phyloP scores from a whole-genome alignment of 306 rosid species.

The Senna tora region DNA sequence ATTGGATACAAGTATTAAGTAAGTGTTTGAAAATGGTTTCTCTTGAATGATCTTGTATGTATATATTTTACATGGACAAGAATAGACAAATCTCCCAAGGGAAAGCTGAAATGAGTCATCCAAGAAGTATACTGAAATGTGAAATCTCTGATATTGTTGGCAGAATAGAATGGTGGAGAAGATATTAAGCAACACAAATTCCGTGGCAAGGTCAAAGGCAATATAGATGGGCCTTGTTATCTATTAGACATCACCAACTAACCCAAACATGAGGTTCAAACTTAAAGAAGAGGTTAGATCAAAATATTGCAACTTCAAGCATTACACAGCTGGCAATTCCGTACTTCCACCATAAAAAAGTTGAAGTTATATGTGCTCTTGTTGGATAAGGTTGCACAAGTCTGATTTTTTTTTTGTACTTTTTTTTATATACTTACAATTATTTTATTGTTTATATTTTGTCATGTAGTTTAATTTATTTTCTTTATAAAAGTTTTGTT shows the following conservation, averaged over 20 bases:
- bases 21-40: neutral
- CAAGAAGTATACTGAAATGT: constrained; percentile 17
- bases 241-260: constrained; percentile 1
- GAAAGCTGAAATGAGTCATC: neutral
- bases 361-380: too few species aligned
- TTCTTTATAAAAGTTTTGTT: too few species aligned
- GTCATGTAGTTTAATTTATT: too few species aligned
- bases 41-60: too few species aligned
- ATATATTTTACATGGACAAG: constrained; percentile 2
- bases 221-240: neutral
- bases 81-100: constrained; percentile 11
- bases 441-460: too few species aligned
- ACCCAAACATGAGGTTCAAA: constrained; percentile 13
- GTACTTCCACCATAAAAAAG: constrained; percentile 10
- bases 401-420: too few species aligned
- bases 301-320: constrained; percentile 12
- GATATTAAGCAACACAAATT: constrained; percentile 2
- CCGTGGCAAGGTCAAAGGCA: neutral
- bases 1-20: too few species aligned
- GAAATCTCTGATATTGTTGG: neutral
- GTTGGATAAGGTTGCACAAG: too few species aligned
- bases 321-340: neutral
- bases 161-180: neutral
- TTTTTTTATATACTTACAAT: too few species aligned
- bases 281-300: neutral